Conservation (phyloP, 192 early-diverging fungal species). For the Podila horticola region DNA sequence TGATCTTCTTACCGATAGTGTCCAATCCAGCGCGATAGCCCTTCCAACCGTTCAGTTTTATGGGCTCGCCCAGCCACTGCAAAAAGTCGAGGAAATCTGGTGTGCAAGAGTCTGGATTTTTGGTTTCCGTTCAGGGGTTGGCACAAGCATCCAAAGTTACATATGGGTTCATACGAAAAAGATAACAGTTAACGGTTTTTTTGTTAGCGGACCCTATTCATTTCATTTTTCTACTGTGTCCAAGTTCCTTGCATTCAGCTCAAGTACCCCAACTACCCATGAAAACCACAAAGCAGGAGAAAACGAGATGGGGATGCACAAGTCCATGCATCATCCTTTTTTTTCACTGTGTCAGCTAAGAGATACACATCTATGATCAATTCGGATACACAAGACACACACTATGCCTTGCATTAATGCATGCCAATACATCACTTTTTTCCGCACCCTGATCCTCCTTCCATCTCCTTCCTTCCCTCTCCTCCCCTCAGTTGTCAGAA, state of each 20-base stretch:
- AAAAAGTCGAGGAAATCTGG: constrained; percentile 72
- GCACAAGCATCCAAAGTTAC: background rate
- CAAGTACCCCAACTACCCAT: too few relatives aligned
- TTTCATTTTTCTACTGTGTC: too few relatives aligned
- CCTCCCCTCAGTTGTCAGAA: background rate
- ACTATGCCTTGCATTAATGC: background rate
- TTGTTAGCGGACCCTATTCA: too few relatives aligned
- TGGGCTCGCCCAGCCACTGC: constrained; percentile 75
- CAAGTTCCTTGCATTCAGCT: too few relatives aligned
- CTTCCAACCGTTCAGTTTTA: constrained; percentile 74
- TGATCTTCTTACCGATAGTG: constrained; percentile 56
- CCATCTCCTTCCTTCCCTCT: background rate
- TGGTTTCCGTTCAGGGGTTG: background rate
- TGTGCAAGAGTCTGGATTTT: constrained; percentile 58
- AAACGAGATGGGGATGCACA: too few relatives aligned
- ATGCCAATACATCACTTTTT: too few relatives aligned
- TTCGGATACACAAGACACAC: background rate
- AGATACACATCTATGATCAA: too few relatives aligned
- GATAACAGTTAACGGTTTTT: too few relatives aligned
- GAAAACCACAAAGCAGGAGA: too few relatives aligned
- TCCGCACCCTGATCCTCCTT: background rate
- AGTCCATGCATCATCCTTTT: too few relatives aligned
- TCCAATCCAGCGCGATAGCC: constrained; percentile 79
- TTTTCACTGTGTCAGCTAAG: too few relatives aligned
- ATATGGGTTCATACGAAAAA: background rate